Evolutionary conservation across 768 basidiomycete species (phyloP), one percentile per base, ranked within the genome.

Genomic region (Imleria badia): DNA sequence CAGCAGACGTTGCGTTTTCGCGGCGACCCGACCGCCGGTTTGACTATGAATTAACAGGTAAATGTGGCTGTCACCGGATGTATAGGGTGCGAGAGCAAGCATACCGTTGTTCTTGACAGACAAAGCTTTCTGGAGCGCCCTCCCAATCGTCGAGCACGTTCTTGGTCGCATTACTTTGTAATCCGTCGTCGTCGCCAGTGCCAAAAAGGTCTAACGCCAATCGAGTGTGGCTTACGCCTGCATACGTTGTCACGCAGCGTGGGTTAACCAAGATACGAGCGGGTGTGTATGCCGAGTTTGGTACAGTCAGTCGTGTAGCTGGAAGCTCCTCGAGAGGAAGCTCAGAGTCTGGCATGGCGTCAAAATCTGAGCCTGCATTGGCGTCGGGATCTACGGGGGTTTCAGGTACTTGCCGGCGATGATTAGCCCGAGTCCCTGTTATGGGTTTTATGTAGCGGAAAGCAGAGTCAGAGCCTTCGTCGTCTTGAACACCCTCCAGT

Each of bases 201-300:
- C 95, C 96, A 64, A 98, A 98, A 62, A 99, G 73, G 71, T 98
- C 95, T 42, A 91, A 72, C n/a, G 96, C 95, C 34, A 99, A 81
- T 71, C 94, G 91, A 20, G 95, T 93, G 72, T 99, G 96, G 59
- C 87, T 91, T 5, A 98, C 96, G 5, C 96, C 97, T 0, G 96
- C 96, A 68, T 99, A 99, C 20, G 96, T 98, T 34, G 96, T 98
- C 48, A 96, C 91, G 70, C 95, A 98, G 15, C 95, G 84, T 6
- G 96, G 96, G 66, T 98, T 98, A 52, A 99, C 87, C 60, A 99
- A 71, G 62, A 99, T 97, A 50, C 94, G 79, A 5, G 94, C 96
- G 6, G 94, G 88, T 9, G 82, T 76, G 73, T 95, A 97, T 10
- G 86, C 86, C 17, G 86, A 87, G 70, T 97, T 98, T 10, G 95